Base-by-base conservation (phyloP, 2,329 filamentous ascomycete species). In the Penicillium sp. region DNA sequence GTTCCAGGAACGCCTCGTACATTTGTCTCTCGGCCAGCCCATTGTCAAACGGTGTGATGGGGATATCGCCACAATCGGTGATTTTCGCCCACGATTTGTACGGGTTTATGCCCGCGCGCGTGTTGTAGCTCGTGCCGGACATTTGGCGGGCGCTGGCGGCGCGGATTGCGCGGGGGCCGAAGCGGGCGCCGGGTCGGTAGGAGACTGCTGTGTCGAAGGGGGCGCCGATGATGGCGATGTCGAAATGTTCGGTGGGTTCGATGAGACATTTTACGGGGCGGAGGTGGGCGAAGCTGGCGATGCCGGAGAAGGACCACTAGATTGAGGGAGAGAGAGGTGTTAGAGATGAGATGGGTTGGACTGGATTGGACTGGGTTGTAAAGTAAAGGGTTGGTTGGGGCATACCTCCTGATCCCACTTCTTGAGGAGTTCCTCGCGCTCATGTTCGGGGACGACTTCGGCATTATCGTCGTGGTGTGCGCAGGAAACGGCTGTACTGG, bases 31-130 rank as follows among this genome's bases (percentile, higher is more conserved):
- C 81, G 0, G 93, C 93, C 17, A 96, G 82, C 1, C 83, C 87
- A 75, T 97, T 97, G 80, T 97, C 92, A 69, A 96, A 89, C 0
- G 93, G 93, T 0, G 90, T 91, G 67, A 96, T 84, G 30, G 93
- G 92, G 59, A 97, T 92, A 75, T 97, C 93, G 51, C 93, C 93
- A 76, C 93, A 97, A 81, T 97, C 93, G 55, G 94, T 82, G 62
- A 97, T 87, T 42, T 81, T 87, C 0, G 91, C 90, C 90, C 91
- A 94, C 58, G 85, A 89, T 44, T 82, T 81, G 79, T 95, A 97
- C 0, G 93, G 92, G 77, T 97, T 97, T 68, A 97, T 85, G 42
- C 84, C 85, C 1, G 92, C 92, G 24, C 92, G 88, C 2, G 90
- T 86, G 78, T 97, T 97, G 84, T 91, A 93, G 73, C 90, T 90